Conservation (phyloP, 1,284 basidiomycete species). For the Amylostereum chailletii region DNA sequence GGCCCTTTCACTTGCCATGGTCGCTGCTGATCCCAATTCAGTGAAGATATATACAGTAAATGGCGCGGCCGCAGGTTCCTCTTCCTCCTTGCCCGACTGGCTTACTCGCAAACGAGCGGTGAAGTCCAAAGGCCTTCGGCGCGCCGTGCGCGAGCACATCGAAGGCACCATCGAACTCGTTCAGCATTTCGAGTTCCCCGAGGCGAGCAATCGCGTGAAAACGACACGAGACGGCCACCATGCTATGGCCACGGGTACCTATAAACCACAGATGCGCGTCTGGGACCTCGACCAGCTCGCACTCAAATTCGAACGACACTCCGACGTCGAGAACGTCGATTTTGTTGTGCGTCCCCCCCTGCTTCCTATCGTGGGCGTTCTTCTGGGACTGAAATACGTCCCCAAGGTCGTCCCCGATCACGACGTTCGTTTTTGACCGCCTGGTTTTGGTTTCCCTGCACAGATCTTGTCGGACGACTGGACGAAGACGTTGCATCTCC, state of each 20-base stretch:
- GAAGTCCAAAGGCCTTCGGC: constrained; percentile 50
- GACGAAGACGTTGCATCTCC: constrained; percentile 97
- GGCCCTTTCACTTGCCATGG: constrained; percentile 1
- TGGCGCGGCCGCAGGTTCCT: constrained; percentile 74
- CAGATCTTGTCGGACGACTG: constrained; percentile 97
- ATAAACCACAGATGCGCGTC: constrained; percentile 96
- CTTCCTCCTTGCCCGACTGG: constrained; percentile 85
- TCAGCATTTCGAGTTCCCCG: constrained; percentile 95
- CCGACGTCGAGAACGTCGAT: constrained; percentile 96
- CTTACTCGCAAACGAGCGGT: constrained; percentile 63
- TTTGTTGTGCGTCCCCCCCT: constrained; percentile 70
- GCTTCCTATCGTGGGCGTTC: neutral
- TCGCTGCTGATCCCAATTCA: constrained; percentile 19
- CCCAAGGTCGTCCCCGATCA: neutral
- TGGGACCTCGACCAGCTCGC: constrained; percentile 94
- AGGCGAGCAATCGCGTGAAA: constrained; percentile 88
- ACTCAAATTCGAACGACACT: constrained; percentile 93
- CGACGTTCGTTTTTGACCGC: too few relatives aligned
- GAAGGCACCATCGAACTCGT: constrained; percentile 82
- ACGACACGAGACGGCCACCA: constrained; percentile 90
- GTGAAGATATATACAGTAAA: constrained; percentile 91
- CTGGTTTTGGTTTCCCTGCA: too few relatives aligned
- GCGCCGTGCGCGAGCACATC: constrained; percentile 55
- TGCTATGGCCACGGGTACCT: constrained; percentile 91
- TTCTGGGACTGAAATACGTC: neutral